These are phyloP conservation scores for Lasiodiplodia citricola DNA, from an alignment of 2,329 filamentous ascomycete species.

Conservation along the genomic window DNA sequence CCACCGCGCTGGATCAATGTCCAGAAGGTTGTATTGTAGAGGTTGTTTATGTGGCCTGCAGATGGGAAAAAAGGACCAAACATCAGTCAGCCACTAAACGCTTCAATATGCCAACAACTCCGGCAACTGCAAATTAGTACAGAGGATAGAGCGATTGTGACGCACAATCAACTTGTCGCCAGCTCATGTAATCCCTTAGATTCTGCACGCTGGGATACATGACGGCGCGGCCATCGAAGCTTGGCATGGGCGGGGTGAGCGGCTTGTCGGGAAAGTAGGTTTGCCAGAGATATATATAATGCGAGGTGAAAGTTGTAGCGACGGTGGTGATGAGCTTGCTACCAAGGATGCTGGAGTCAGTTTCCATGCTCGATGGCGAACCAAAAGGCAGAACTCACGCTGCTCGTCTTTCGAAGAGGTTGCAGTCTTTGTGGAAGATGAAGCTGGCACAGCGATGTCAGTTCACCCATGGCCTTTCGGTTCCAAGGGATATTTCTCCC, in stretches of 20 bases:
- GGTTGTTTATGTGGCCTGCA: conserved; percentile 92
- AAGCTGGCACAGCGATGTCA: conserved; percentile 62
- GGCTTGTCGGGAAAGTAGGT: conserved; percentile 73
- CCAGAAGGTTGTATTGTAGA: conserved; percentile 99
- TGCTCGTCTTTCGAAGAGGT: conserved; percentile 82
- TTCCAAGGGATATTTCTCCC: neutral
- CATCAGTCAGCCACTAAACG: neutral
- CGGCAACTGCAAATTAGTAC: too few relatives aligned
- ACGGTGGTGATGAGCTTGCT: conserved; percentile 92
- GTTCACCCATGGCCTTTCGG: neutral
- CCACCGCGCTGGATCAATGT: conserved; percentile 78
- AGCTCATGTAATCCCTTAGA: conserved; percentile 92
- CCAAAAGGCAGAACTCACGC: conserved; percentile 58
- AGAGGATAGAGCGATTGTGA: conserved; percentile 24
- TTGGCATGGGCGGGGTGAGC: conserved; percentile 77
- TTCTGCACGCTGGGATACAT: conserved; percentile 84
- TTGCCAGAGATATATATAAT: conserved; percentile 84
- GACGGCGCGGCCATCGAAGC: conserved; percentile 91
- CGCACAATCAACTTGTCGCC: conserved; percentile 95
- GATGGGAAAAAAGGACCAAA: neutral
- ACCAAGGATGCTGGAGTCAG: too few relatives aligned
- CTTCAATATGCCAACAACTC: too few relatives aligned
- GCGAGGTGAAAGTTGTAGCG: conserved; percentile 90
- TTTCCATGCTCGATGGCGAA: too few relatives aligned
- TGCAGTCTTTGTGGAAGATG: conserved; percentile 81